Evolutionary conservation across 345 rosid species (phyloP).

Genomic region (Eutrema japonicum): DNA sequence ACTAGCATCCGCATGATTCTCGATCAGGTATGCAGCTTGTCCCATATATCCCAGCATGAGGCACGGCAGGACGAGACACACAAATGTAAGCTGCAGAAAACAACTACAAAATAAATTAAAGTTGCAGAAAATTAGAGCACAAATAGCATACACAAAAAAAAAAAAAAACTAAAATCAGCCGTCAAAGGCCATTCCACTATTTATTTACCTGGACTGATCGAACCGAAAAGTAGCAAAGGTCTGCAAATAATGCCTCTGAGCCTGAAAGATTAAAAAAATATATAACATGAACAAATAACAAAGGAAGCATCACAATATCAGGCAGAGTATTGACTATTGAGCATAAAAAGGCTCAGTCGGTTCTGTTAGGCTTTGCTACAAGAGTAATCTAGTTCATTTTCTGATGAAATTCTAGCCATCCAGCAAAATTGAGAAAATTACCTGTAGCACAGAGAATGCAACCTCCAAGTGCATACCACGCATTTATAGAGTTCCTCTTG

Average conservation of each 20-base stretch:
- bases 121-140: constrained; percentile 27
- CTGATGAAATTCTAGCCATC: constrained; percentile 22
- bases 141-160: constrained; percentile 14
- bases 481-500: constrained; percentile 82
- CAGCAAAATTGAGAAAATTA: constrained; percentile 38
- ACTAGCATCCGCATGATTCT: constrained; percentile 57
- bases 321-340: background rate
- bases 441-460: constrained; percentile 99
- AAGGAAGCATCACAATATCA: constrained; percentile 1
- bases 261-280: constrained; percentile 58
- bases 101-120: constrained; percentile 50
- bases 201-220: constrained; percentile 90
- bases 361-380: constrained; percentile 11
- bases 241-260: constrained; percentile 99
- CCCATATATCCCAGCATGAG: constrained; percentile 97
- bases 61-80: constrained; percentile 94
- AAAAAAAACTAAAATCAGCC: constrained; percentile 22
- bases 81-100: constrained; percentile 93
- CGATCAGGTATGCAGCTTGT: constrained; percentile 96
- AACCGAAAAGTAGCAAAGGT: constrained; percentile 97
- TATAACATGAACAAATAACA: constrained; percentile 19
- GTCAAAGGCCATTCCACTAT: constrained; percentile 33
- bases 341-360: constrained; percentile 15
- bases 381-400: constrained; percentile 29
- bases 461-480: constrained; percentile 97